These are phyloP conservation scores for Comarum palustre DNA, from an alignment of 306 rosid genomes.

Conservation along the genomic window DNA sequence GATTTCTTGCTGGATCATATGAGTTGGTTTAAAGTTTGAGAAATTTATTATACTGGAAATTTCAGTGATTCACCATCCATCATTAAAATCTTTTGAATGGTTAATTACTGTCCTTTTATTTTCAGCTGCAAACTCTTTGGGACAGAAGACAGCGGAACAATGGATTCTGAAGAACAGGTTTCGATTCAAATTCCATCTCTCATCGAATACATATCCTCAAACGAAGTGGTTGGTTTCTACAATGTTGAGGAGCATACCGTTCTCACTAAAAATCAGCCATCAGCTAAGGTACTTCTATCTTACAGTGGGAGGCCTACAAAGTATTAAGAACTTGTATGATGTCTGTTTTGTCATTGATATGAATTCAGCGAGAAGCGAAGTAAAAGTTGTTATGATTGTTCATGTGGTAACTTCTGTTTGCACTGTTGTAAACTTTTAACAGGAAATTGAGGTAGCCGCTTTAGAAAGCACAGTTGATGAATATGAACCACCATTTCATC, in stretches of 20 bases:
- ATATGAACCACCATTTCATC: constrained; percentile 39
- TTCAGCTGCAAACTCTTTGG: constrained; percentile 28
- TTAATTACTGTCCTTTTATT: background rate
- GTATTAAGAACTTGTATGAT: background rate
- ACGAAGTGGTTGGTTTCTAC: constrained; percentile 54
- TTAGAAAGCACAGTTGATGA: constrained; percentile 26
- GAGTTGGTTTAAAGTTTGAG: background rate
- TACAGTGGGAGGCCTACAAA: background rate
- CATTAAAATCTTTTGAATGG: background rate
- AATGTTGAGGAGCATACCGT: constrained; percentile 16
- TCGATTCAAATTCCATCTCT: constrained; percentile 55
- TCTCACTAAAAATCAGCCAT: constrained; percentile 19
- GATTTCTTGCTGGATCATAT: background rate
- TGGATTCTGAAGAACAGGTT: constrained; percentile 26
- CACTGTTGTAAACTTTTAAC: constrained; percentile 7
- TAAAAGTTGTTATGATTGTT: background rate
- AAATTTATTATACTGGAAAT: background rate
- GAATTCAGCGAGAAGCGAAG: background rate
- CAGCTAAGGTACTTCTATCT: constrained; percentile 37
- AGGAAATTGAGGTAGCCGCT: constrained; percentile 42
- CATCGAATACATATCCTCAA: constrained; percentile 47
- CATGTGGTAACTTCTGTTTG: background rate
- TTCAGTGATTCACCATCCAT: background rate
- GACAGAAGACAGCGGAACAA: constrained; percentile 33
- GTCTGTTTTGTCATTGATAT: background rate